Conservation (phyloP, 345 rosid species). For the Citrus unshiu region DNA sequence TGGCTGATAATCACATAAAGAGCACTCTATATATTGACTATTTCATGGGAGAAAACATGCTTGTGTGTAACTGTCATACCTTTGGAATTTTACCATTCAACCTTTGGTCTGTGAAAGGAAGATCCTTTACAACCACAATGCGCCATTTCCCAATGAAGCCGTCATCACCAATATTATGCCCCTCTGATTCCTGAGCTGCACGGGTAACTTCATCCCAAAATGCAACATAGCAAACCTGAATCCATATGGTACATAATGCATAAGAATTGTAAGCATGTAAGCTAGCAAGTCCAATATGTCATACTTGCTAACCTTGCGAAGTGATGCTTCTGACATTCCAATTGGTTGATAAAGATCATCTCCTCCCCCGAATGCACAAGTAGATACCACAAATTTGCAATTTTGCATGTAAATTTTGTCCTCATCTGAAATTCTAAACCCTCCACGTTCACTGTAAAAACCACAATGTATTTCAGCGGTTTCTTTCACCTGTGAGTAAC, state of each 20-base stretch:
- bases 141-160: constrained; percentile 81
- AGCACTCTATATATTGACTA: neutral
- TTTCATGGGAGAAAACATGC: neutral
- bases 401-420: constrained; percentile 63
- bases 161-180: constrained; percentile 51
- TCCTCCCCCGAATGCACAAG: constrained; percentile 98
- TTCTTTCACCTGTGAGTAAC: constrained; percentile 55
- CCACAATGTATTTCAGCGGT: constrained; percentile 73
- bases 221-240: constrained; percentile 92
- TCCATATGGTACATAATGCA: constrained; percentile 20
- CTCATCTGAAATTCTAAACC: constrained; percentile 60
- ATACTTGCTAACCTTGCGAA: constrained; percentile 53
- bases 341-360: constrained; percentile 95
- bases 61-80: constrained; percentile 34
- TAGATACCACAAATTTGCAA: constrained; percentile 71
- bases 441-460: constrained; percentile 76
- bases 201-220: constrained; percentile 94
- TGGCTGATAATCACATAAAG: neutral
- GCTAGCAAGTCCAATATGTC: constrained; percentile 6
- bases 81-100: constrained; percentile 97
- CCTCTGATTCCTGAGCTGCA: constrained; percentile 62
- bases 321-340: constrained; percentile 69
- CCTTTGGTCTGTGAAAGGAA: constrained; percentile 86
- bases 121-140: constrained; percentile 68
- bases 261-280: constrained; percentile 8